Conservation (phyloP, 1,139 yeast species). For the Lodderomyces metapsilosis region DNA sequence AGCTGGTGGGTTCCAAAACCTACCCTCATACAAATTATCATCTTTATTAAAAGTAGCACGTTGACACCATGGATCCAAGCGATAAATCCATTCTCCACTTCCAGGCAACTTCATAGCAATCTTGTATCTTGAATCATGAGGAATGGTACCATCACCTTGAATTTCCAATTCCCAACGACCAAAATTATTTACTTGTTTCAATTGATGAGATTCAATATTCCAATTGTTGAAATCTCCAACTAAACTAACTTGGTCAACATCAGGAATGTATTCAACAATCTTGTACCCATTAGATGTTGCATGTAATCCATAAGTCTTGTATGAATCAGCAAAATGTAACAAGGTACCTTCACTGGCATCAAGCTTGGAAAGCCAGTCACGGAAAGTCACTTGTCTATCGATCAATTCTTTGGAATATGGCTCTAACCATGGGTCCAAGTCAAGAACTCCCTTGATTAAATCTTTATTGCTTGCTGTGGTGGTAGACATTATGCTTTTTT, state of each 20-base stretch:
- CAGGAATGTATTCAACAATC: conserved; percentile 87
- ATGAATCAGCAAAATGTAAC: conserved; percentile 54
- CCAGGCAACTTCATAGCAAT: conserved; percentile 61
- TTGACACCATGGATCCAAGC: conserved; percentile 87
- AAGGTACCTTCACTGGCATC: conserved; percentile 48
- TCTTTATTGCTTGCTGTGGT: conserved; percentile 1
- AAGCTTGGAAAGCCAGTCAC: conserved; percentile 44
- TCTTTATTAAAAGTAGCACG: conserved; percentile 72
- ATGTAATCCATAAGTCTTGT: conserved; percentile 74
- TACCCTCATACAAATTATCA: conserved; percentile 62
- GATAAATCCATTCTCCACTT: conserved; percentile 70
- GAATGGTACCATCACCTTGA: conserved; percentile 62
- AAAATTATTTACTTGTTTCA: conserved; percentile 53
- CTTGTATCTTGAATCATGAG: conserved; percentile 80
- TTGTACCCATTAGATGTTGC: conserved; percentile 47
- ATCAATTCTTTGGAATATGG: conserved; percentile 64
- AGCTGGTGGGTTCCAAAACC: conserved; percentile 75
- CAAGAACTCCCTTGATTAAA: conserved; percentile 54
- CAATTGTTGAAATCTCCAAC: conserved; percentile 92
- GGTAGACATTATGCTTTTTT: no score
- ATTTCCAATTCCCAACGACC: conserved; percentile 69
- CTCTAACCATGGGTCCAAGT: conserved; percentile 82
- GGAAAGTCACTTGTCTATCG: conserved; percentile 50
- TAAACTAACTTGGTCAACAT: conserved; percentile 68
- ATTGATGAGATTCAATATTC: conserved; percentile 58